phyloP scores from a whole-genome alignment of 208 protist species.

The Porcisia hertigi region DNA sequence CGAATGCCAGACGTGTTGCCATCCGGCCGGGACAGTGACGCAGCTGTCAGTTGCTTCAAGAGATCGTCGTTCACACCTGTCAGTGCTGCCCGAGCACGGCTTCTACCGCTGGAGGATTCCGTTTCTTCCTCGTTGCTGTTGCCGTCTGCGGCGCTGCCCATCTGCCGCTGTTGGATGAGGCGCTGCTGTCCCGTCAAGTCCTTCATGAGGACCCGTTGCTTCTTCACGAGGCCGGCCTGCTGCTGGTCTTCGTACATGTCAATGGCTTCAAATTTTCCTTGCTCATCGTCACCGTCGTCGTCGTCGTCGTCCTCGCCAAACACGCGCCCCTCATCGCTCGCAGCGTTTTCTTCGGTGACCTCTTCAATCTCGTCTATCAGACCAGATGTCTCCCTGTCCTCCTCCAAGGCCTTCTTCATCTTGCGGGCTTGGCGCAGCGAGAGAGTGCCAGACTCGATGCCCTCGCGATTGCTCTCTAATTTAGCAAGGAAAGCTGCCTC shows the following conservation, averaged over 20 bases:
- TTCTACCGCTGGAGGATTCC: constrained; percentile 6
- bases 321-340: not conserved
- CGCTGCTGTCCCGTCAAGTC: constrained; percentile 41
- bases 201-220: constrained; percentile 64
- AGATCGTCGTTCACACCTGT: constrained; percentile 36
- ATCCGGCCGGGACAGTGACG: not conserved
- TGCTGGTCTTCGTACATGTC: constrained; percentile 72
- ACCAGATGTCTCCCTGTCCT: constrained; percentile 47
- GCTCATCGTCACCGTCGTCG: constrained; percentile 8
- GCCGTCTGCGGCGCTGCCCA: constrained; percentile 3
- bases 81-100: constrained; percentile 20
- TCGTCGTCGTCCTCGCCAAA: constrained; percentile 15
- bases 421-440: constrained; percentile 62
- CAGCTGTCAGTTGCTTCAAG: constrained; percentile 25
- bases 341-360: constrained; percentile 32
- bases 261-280: constrained; percentile 50
- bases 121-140: constrained; percentile 11
- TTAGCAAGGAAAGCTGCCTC: constrained; percentile 96
- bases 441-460: constrained; percentile 95
- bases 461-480: constrained; percentile 97
- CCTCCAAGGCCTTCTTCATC: constrained; percentile 74
- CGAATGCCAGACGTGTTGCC: not conserved
- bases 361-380: constrained; percentile 31
- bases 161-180: constrained; percentile 27
- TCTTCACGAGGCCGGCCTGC: constrained; percentile 62